phyloP scores from a whole-genome alignment of 2,329 filamentous ascomycete genomes.

The Fusarium floridanum region DNA sequence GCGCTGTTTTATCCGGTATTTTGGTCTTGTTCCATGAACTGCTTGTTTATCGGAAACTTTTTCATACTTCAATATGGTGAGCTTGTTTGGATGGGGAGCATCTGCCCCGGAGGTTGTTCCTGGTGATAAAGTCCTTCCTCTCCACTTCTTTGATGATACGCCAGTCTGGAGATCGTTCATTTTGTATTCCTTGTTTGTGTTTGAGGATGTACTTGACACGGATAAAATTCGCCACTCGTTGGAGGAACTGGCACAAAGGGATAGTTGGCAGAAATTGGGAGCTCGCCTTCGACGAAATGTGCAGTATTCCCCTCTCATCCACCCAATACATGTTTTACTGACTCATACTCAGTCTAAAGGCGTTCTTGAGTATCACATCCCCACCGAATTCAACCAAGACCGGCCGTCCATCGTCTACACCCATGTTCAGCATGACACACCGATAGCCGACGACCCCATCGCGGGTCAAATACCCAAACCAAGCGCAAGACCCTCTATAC shows the following conservation, averaged over 20 bases:
- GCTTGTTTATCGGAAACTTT: not conserved
- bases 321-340: not conserved
- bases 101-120: not conserved
- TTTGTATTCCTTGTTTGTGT: not conserved
- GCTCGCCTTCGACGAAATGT: not conserved
- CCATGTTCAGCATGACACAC: not conserved
- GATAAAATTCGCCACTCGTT: not conserved
- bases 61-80: not conserved
- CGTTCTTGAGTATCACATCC: not conserved
- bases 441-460: not conserved
- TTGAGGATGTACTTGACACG: not conserved
- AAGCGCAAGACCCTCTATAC: not conserved
- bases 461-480: not conserved
- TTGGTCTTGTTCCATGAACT: not conserved
- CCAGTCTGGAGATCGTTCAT: not conserved
- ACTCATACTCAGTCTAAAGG: not conserved
- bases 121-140: not conserved
- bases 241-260: not conserved
- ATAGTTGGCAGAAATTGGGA: not conserved
- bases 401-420: not conserved
- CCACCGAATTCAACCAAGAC: not conserved
- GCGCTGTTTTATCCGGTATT: not conserved
- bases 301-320: not conserved
- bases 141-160: constrained; percentile 1
- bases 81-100: not conserved